Base-by-base conservation (phyloP, 495 filamentous ascomycete genomes). In the Aspergillus biplanus region DNA sequence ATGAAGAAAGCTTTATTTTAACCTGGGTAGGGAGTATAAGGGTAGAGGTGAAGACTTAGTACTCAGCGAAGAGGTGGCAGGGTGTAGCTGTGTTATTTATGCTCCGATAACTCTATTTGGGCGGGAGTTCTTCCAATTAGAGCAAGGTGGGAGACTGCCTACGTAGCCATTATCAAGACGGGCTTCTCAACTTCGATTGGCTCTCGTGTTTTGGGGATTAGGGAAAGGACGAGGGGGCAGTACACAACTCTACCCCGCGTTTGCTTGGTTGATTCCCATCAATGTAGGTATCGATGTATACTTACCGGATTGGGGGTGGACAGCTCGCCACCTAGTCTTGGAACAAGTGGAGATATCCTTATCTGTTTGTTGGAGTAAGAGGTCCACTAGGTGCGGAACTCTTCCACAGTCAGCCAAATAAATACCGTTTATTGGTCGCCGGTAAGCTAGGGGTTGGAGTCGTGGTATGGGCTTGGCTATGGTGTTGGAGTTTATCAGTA, bases 341-440 rank as follows among this genome's bases (percentile, higher is more conserved):
- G 58, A 33, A 33, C 21, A 7, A 62, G 42, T 56, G 42, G 60
- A 44, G 60, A 18, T 56, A 49, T 27, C 16, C 44, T 49, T 56
- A 56, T 62, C 52, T 54, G 27, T 5, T 54, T 39, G 52, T 56
- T 39, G 52, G 60, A 54, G 54, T 21, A 18, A 34, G 44, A 7
- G 34, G 21, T 50, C 44, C 32, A 44, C 46, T 33, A 13, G 16
- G 33, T 54, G 1, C 8, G 16, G 33, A 53, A 32, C 33, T 7
- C 9, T 12, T 53, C 32, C 32, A 33, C 16, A 32, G 18, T 31
- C 6, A 9, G 49, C 5, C 21, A 34, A 12, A 54, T 6, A 54
- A 15, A 12, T 15, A n/a, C 27, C 33, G 12, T 53, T 33, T 53
- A 33, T 33, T 53, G 50, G 50, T 9, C 18, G 27, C 9, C 21